Percentiles rank a stretch among this genome's conserved stretches.
Conservation (phyloP, 2,329 filamentous ascomycete species). For the Diaporthe ilicicola region DNA sequence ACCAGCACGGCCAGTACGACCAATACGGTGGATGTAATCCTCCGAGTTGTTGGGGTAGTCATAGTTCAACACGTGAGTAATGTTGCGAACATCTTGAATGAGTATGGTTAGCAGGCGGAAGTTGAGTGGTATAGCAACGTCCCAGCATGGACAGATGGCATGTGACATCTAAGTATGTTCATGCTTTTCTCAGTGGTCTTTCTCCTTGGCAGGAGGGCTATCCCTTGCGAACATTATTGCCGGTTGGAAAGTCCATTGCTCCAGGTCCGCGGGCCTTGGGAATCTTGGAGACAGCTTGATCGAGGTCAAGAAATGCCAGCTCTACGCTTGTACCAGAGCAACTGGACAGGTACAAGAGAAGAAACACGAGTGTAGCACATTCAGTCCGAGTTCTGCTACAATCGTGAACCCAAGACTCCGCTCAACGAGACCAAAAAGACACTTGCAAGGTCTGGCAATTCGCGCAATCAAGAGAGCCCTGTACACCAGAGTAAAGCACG, state of each 20-base stretch:
- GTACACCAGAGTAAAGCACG: slow-evolving; percentile 93
- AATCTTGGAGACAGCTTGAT: slow-evolving; percentile 75
- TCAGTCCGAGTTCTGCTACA: slow-evolving; percentile 61
- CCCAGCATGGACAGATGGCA: slow-evolving; percentile 63
- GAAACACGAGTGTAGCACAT: slow-evolving; percentile 77
- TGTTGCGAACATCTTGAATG: slow-evolving; percentile 98
- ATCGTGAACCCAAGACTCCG: slow-evolving; percentile 86
- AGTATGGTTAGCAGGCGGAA: slow-evolving; percentile 79
- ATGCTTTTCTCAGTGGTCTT: slow-evolving; percentile 56
- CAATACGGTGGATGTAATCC: slow-evolving; percentile 97
- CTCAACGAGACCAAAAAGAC: slow-evolving; percentile 81
- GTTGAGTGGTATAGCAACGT: slow-evolving; percentile 65
- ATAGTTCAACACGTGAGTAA: slow-evolving; percentile 99
- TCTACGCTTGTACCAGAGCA: slow-evolving; percentile 77
- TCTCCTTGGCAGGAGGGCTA: slow-evolving; percentile 67
- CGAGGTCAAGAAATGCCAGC: slow-evolving; percentile 80
- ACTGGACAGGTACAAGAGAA: slow-evolving; percentile 73
- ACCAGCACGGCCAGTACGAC: slow-evolving; percentile 95
- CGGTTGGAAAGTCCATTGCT: slow-evolving; percentile 60
- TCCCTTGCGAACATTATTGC: slow-evolving; percentile 65
- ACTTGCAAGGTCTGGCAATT: slow-evolving; percentile 83
- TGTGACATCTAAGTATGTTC: slow-evolving; percentile 59
- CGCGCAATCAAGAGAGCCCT: slow-evolving; percentile 88
- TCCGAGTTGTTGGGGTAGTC: slow-evolving; percentile 99
- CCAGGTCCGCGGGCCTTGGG: slow-evolving; percentile 64